Base-by-base conservation (phyloP, 2,329 filamentous ascomycete species). In the Cercospora citrullina region DNA sequence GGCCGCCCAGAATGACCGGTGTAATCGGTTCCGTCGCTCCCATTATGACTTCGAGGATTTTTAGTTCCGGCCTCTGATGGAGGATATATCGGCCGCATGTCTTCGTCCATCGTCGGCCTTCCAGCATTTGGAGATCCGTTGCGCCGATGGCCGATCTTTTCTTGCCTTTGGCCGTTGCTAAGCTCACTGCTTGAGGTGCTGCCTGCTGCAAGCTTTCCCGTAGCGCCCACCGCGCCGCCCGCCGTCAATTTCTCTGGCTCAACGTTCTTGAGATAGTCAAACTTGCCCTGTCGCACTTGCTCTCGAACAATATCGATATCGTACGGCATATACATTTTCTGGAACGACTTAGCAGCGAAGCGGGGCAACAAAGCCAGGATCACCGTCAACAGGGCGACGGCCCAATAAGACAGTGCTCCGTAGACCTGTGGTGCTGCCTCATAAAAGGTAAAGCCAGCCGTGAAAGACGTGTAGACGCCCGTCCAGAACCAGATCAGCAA, bases 301-400 rank as follows among this genome's bases (percentile, higher is more conserved):
- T 99, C 95, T 59, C 95, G 92, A 75, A 99, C 89, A 72, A 99
- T 96, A 78, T 99, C 95, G 67, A 97, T 84, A 75, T 99, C 95
- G 73, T 91, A 90, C 4, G 95, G 95, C 79, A 91, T 92, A 81
- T 93, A 98, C 64, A 97, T 91, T 81, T 99, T 99, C 80, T 98
- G 95, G 60, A 95, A 81, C 33, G 90, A 85, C 82, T 99, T 99
- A 82, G 91, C 85, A 59, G 88, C 87, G 79, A 98, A 97, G 28
- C 95, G 90, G 10, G 95, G 95, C 68, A 96, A 88, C 61, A 99
- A 82, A 79, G 92, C 94, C 65, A 96, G 87, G 71, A 93, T 86
- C 0, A 93, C 88, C 1, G 92, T 93, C 65, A 97, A 82, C 60
- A 95, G 84, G 64, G 92, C 88, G 59, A 92, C 85, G 18, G 91